Evolutionary conservation across 1,284 basidiomycete genomes (phyloP).

Genomic region (Melampsora americana): DNA sequence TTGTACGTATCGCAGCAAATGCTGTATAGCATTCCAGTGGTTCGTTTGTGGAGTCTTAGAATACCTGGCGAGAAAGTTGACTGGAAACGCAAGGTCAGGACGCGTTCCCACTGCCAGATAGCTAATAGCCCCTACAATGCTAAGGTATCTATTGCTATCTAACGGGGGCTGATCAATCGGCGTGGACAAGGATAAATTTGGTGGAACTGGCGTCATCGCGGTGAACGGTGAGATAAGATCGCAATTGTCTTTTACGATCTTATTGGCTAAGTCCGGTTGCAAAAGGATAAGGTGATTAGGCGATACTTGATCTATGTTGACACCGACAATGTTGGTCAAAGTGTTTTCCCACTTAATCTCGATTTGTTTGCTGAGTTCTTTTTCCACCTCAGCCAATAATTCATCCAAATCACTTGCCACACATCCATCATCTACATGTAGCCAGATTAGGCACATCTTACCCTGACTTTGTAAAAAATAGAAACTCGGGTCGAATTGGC

Average conservation of each 20-base stretch:
- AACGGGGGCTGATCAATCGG: not conserved
- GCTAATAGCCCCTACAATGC: not conserved
- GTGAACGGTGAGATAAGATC: not conserved
- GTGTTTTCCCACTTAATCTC: not conserved
- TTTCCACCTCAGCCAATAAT: not conserved
- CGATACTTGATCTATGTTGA: not conserved
- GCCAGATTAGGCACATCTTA: too few relatives aligned
- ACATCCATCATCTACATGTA: not conserved
- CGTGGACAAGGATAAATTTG: not conserved
- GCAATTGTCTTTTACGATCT: not conserved
- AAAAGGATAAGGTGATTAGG: not conserved
- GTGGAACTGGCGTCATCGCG: not conserved
- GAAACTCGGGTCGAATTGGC: too few relatives aligned
- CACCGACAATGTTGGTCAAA: not conserved
- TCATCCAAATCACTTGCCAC: not conserved
- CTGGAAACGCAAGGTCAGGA: slow-evolving; percentile 18
- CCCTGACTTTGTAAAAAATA: too few relatives aligned
- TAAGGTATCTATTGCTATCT: not conserved
- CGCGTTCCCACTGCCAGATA: slow-evolving; percentile 6
- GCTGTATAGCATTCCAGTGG: slow-evolving; percentile 4
- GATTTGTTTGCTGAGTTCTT: not conserved
- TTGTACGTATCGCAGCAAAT: slow-evolving; percentile 1
- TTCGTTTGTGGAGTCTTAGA: not conserved
- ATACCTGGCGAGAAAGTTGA: slow-evolving; percentile 5
- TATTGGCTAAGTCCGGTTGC: not conserved